Evolutionary conservation across 768 basidiomycete genomes (phyloP).

Genomic region (Kwoniella sp.): DNA sequence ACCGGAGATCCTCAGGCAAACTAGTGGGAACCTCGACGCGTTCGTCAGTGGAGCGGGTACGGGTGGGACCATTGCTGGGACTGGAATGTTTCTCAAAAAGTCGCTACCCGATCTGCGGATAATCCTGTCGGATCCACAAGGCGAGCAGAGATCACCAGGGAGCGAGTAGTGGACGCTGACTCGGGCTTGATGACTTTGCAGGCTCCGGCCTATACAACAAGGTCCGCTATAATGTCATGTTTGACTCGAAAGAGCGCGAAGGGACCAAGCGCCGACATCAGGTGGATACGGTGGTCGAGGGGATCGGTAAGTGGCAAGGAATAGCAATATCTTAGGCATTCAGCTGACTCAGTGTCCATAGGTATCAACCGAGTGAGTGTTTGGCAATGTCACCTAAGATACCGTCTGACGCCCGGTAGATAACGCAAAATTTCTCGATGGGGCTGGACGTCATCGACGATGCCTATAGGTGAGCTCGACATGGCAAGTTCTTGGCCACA

Average conservation of each 20-base stretch:
- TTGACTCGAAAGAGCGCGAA: constrained; percentile 83
- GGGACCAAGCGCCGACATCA: constrained; percentile 69
- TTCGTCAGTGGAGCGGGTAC: constrained; percentile 95
- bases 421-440: constrained; percentile 83
- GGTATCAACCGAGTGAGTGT: constrained; percentile 74
- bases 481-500: background rate
- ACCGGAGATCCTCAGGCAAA: constrained; percentile 92
- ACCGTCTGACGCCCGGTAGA: constrained; percentile 18
- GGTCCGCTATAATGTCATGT: constrained; percentile 93
- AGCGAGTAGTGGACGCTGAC: background rate
- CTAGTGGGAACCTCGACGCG: constrained; percentile 71
- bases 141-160: too few relatives aligned
- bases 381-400: too few relatives aligned
- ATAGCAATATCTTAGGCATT: too few relatives aligned
- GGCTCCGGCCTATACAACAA: constrained; percentile 92
- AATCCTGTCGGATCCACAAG: constrained; percentile 83
- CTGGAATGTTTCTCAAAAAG: constrained; percentile 72
- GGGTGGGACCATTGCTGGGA: constrained; percentile 88
- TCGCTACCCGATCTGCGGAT: constrained; percentile 64
- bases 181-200: background rate
- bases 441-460: constrained; percentile 82
- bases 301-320: constrained; percentile 64
- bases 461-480: constrained; percentile 63
- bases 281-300: constrained; percentile 81
- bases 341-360: too few relatives aligned